A percentile compares a stretch with the other conserved stretches of the same genome.
phyloP scores from a whole-genome alignment of 164 flowering plant species.

The Berberis vulgaris region DNA sequence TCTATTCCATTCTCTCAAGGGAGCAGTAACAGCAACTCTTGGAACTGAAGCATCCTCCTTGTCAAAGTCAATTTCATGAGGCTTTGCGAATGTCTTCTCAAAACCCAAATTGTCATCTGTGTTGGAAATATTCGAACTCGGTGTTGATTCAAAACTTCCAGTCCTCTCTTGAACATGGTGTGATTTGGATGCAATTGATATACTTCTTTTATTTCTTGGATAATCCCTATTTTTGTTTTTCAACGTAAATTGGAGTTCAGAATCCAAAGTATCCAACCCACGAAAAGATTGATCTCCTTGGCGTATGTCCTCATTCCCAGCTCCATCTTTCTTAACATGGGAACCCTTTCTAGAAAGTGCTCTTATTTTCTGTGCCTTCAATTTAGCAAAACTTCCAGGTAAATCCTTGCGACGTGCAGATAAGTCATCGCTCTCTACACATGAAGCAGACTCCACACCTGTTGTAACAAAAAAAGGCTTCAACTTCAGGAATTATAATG shows the following conservation, averaged over 20 bases:
- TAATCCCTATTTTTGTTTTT: constrained; percentile 11
- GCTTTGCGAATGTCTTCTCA: background rate
- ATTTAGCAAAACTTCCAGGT: constrained; percentile 47
- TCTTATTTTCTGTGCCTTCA: constrained; percentile 54
- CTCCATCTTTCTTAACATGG: constrained; percentile 21
- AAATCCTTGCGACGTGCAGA: constrained; percentile 5
- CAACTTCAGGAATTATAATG: background rate
- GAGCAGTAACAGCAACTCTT: constrained; percentile 21
- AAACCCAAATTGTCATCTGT: background rate
- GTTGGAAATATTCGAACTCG: constrained; percentile 5
- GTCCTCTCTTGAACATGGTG: constrained; percentile 8
- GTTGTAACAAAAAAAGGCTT: constrained; percentile 12
- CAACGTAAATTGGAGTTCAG: constrained; percentile 12
- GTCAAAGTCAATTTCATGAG: constrained; percentile 5
- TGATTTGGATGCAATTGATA: constrained; percentile 7
- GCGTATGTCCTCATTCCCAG: constrained; percentile 10
- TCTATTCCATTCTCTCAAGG: constrained; percentile 49
- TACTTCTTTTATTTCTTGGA: constrained; percentile 10
- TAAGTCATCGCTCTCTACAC: background rate
- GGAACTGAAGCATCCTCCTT: constrained; percentile 15
- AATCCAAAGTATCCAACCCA: constrained; percentile 11
- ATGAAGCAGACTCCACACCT: constrained; percentile 2
- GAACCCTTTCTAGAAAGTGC: constrained; percentile 32
- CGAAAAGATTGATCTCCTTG: constrained; percentile 7
- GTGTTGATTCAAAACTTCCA: constrained; percentile 2